phyloP scores from a whole-genome alignment of 2,329 filamentous ascomycete species.

The Talaromyces sp. region DNA sequence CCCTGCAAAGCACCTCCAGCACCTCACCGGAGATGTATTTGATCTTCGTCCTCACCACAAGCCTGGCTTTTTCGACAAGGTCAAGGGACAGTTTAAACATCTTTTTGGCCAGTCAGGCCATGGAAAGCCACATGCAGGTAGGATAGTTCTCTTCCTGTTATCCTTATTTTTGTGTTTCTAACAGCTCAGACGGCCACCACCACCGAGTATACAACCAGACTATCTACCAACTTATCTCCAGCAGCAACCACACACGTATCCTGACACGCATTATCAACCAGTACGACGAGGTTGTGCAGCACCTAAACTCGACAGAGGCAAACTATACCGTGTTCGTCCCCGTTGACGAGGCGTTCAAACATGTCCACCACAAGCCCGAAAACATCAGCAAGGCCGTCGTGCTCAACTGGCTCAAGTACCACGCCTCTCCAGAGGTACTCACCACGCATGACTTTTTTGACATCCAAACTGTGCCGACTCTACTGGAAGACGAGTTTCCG shows the following conservation, averaged over 20 bases:
- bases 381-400: slow-evolving; percentile 68
- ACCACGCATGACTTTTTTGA: slow-evolving; percentile 60
- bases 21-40: not conserved
- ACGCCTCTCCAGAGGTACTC: slow-evolving; percentile 64
- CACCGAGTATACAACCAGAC: slow-evolving; percentile 58
- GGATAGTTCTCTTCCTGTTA: not conserved
- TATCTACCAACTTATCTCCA: slow-evolving; percentile 72
- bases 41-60: not conserved
- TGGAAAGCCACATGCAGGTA: not conserved
- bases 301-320: slow-evolving; percentile 64
- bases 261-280: slow-evolving; percentile 69
- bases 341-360: slow-evolving; percentile 68
- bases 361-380: slow-evolving; percentile 49
- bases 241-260: slow-evolving; percentile 69
- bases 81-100: not conserved
- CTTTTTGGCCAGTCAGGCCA: not conserved
- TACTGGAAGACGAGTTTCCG: slow-evolving; percentile 59
- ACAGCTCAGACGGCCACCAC: slow-evolving; percentile 18
- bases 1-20: not conserved
- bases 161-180: not conserved
- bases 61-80: slow-evolving; percentile 6
- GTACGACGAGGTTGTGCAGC: slow-evolving; percentile 64
- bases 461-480: slow-evolving; percentile 69
- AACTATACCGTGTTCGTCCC: slow-evolving; percentile 81
- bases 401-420: slow-evolving; percentile 67